Conservation (phyloP, 1,284 basidiomycete genomes). For the Moesziomyces antarcticus region DNA sequence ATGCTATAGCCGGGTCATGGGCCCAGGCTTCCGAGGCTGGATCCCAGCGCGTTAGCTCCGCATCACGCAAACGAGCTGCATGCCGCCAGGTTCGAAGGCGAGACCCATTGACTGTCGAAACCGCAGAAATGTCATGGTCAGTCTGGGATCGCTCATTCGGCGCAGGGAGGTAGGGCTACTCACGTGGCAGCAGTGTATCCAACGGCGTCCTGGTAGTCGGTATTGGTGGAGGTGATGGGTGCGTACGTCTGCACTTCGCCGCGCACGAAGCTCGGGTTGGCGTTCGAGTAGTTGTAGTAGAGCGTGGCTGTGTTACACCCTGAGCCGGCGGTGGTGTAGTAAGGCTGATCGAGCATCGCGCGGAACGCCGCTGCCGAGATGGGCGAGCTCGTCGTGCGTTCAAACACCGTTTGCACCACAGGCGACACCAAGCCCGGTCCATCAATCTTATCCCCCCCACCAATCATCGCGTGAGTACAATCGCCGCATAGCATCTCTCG, state of each 20-base stretch:
- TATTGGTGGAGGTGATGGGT: conserved; percentile 1
- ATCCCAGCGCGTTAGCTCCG: too few relatives aligned
- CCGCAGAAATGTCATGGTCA: too few relatives aligned
- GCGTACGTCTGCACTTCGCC: conserved; percentile 18
- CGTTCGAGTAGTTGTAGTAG: conserved; percentile 28
- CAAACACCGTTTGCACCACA: conserved; percentile 13
- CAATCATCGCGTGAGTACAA: too few relatives aligned
- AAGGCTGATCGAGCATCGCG: conserved; percentile 15
- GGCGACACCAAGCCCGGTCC: conserved; percentile 20
- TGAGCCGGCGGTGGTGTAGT: conserved; percentile 17
- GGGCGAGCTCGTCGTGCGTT: conserved; percentile 6
- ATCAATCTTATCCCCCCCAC: conserved; percentile 15
- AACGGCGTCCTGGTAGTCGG: neutral
- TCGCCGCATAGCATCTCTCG: neutral
- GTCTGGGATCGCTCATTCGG: too few relatives aligned
- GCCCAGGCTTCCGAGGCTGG: too few relatives aligned
- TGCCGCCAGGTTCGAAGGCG: conserved; percentile 7
- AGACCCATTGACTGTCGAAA: conserved; percentile 16
- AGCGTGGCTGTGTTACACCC: conserved; percentile 18
- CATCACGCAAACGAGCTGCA: conserved; percentile 19
- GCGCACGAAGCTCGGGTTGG: conserved; percentile 18
- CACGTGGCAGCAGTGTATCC: conserved; percentile 33
- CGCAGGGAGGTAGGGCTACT: neutral
- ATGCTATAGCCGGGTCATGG: too few relatives aligned
- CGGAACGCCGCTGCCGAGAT: conserved; percentile 11